Evolutionary conservation across 345 rosid species (phyloP).

Genomic region (Pseudoturritis turrita): DNA sequence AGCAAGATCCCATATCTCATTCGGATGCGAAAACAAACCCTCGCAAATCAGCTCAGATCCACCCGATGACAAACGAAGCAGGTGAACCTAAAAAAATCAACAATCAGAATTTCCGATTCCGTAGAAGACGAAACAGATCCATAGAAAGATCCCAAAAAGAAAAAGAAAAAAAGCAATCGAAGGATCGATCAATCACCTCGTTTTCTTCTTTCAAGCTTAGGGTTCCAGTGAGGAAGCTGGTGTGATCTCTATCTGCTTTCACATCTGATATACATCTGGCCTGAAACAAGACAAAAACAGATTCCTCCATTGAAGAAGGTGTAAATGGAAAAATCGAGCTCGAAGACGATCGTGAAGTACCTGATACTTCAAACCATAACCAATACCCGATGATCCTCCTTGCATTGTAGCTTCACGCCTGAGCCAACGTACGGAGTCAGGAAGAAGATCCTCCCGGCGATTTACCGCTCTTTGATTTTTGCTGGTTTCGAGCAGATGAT

Average conservation of each 20-base stretch:
- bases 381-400: constrained; percentile 83
- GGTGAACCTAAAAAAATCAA: constrained; percentile 58
- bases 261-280: constrained; percentile 92
- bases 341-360: constrained; percentile 28
- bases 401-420: constrained; percentile 48
- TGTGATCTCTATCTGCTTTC: constrained; percentile 85
- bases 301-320: background rate
- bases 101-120: constrained; percentile 14
- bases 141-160: too few relatives aligned
- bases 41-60: constrained; percentile 86
- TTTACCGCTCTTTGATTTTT: constrained; percentile 21
- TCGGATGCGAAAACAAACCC: constrained; percentile 86
- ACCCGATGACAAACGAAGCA: constrained; percentile 75
- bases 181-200: constrained; percentile 43
- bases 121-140: constrained; percentile 8
- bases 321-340: background rate
- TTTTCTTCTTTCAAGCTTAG: constrained; percentile 88
- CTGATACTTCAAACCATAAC: constrained; percentile 94
- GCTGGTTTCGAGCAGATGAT: background rate
- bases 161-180: background rate
- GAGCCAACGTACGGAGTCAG: constrained; percentile 2
- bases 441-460: constrained; percentile 6
- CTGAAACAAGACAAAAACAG: constrained; percentile 32
- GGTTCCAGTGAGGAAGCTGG: constrained; percentile 92
- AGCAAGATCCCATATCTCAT: constrained; percentile 90